Base-by-base conservation (phyloP, 192 early-diverging fungal genomes). In the Coemansia biformis region DNA sequence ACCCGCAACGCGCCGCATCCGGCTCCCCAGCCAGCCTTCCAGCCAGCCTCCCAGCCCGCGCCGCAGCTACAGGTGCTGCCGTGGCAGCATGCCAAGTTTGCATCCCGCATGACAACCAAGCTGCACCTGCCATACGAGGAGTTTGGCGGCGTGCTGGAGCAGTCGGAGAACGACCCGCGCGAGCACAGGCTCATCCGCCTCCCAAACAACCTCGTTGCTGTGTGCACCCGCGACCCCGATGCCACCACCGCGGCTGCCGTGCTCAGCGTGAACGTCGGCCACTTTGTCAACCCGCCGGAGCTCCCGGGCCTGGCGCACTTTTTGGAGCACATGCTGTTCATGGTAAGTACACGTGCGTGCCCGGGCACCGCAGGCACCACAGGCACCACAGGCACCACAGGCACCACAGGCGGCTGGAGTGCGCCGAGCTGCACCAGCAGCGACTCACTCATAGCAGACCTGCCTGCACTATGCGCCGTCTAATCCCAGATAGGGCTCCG, bases 241-340 rank as follows among this genome's bases (percentile, higher is more conserved):
- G 47, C 60, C 15, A 32, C 48, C 23, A 61, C 77, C 41, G 69
- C 82, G 4, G 75, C 79, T 10, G 83, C 82, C 3, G 57, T 77
- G 0, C 53, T 83, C 14, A 70, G 71, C 38, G 79, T 87, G 14
- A 70, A 79, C 44, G 78, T 87, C 32, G 85, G 85, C 23, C 54
- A 76, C 24, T 45, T 80, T 17, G 70, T 51, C 35, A 79, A 84
- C 54, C 79, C 79, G 8, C 67, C 72, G 51, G 54, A 78, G 24
- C 44, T 83, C 10, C 78, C 56, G 31, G 86, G 86, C 0, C 61
- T 87, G 19, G 86, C 86, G 0, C 86, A 87, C 39, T 84, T 83
- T 37, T 76, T 80, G 48, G 86, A 87, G 49, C 86, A 87, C 56
- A 51, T 87, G 38, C 59, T 86, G 12, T 84, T 83, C 54, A 74